Conservation (phyloP, 495 filamentous ascomycete species). For the Penicillium argentinense region DNA sequence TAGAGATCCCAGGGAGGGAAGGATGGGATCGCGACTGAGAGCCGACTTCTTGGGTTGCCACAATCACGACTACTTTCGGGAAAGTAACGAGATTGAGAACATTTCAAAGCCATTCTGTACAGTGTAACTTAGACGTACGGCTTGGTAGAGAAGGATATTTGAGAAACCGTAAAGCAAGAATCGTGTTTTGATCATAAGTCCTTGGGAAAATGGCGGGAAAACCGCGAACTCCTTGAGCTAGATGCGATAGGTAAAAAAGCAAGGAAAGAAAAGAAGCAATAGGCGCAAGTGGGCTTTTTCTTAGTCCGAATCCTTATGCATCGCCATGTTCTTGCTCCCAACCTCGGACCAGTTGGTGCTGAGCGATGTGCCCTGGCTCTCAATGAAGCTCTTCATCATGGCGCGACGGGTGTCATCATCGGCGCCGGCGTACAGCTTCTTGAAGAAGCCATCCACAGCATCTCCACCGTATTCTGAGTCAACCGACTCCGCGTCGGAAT, state of each 20-base stretch:
- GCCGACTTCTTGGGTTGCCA: too few species aligned
- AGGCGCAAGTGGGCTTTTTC: too few species aligned
- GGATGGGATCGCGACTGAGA: too few species aligned
- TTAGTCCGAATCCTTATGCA: slow-evolving; percentile 27
- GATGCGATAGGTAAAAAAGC: slow-evolving; percentile 10
- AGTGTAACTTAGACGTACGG: too few species aligned
- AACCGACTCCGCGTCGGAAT: slow-evolving; percentile 44
- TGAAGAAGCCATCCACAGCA: slow-evolving; percentile 86
- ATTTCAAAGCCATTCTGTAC: too few species aligned
- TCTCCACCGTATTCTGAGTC: slow-evolving; percentile 65
- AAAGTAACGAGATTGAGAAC: too few species aligned
- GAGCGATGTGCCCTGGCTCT: slow-evolving; percentile 89
- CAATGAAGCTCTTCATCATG: slow-evolving; percentile 96
- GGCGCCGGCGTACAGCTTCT: slow-evolving; percentile 79
- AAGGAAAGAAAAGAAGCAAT: background rate
- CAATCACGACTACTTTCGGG: too few species aligned
- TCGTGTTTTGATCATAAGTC: background rate
- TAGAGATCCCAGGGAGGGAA: too few species aligned
- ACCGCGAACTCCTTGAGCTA: slow-evolving; percentile 4
- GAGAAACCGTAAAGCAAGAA: background rate
- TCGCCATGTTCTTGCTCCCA: slow-evolving; percentile 66
- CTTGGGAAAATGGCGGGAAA: background rate
- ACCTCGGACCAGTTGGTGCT: slow-evolving; percentile 95
- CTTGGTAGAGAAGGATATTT: background rate
- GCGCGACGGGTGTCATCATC: slow-evolving; percentile 80